These are phyloP conservation scores for Paecilomyces formosus DNA, from an alignment of 2,329 filamentous ascomycete species.

Conservation along the genomic window DNA sequence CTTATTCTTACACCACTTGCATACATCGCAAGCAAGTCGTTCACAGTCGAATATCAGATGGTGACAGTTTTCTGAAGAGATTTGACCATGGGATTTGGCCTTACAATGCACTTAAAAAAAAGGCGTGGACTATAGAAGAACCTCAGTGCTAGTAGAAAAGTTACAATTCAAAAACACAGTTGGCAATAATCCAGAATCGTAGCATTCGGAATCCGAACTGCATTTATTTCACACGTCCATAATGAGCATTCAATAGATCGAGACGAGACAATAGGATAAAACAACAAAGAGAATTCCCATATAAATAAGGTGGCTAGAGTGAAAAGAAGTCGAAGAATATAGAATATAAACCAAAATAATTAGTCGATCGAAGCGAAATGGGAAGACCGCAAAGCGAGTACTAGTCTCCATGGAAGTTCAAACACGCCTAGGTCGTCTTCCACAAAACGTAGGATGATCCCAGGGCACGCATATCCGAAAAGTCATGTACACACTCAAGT, in stretches of 20 bases:
- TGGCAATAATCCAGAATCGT: neutral
- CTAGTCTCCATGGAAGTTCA: neutral
- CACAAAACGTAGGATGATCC: neutral
- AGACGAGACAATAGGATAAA: neutral
- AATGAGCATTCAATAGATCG: neutral
- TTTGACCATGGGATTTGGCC: too few relatives aligned
- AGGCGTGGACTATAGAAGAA: neutral
- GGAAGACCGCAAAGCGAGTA: neutral
- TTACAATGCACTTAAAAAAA: neutral
- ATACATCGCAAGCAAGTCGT: too few relatives aligned
- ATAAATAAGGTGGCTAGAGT: neutral
- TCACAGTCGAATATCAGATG: too few relatives aligned
- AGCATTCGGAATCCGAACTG: neutral
- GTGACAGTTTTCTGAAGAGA: too few relatives aligned
- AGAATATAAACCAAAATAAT: neutral
- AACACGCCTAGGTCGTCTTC: neutral
- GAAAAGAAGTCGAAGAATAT: neutral
- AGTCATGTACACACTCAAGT: neutral
- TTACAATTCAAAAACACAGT: neutral
- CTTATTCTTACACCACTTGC: too few relatives aligned
- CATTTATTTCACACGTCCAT: neutral
- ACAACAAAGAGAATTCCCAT: too few relatives aligned
- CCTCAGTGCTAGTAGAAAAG: neutral
- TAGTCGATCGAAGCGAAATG: neutral
- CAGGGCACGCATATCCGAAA: neutral